Base-by-base conservation (phyloP, 768 basidiomycete species). In the Ramaria sp. region DNA sequence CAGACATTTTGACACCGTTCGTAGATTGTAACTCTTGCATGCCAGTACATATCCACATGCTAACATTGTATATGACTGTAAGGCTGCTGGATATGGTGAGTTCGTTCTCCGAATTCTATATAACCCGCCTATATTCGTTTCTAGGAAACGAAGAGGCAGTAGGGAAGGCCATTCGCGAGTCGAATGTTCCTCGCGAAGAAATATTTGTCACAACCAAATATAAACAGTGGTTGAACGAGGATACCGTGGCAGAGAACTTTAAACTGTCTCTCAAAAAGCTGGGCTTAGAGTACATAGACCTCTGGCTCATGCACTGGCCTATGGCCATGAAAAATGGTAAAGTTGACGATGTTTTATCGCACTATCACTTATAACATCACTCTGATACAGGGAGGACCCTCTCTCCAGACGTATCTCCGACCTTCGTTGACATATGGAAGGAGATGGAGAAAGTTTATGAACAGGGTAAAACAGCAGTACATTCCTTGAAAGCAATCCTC, bases 161-260 rank as follows among this genome's bases (percentile, higher is more conserved):
- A 11, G 55, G 55, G 19, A 50, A 37, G 24, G 47, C 47, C 37
- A 48, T 57, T 24, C 27, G 47, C 46, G 45, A 7, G 20, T 76
- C 74, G 24, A 71, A 70, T 0, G 66, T 78, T n/a, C 72, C 76
- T 4, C 70, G 77, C 43, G 66, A 65, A 22, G 70, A 76, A 31
- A 67, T 80, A 39, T 80, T 73, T 63, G 61, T 81, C 11, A 78
- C 77, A 6, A 80, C 79, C 17, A 81, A 81, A 60, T 79, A 1
- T 61, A 65, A 30, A 66, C 73, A 51, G 72, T 71, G 0, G 73
- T 80, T 51, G 67, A 77, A 34, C 66, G 27, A 2, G 27, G 27
- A 27, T 2, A 27, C 27, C 27, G 27, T 27, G 5, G 27, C 27
- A 27, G 27, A 27, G 27, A 27, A 27, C 5, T 27, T 27, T 27